These are phyloP conservation scores for Blastocystis sp. DNA, from an alignment of 352 stramenopile species.

Conservation along the genomic window DNA sequence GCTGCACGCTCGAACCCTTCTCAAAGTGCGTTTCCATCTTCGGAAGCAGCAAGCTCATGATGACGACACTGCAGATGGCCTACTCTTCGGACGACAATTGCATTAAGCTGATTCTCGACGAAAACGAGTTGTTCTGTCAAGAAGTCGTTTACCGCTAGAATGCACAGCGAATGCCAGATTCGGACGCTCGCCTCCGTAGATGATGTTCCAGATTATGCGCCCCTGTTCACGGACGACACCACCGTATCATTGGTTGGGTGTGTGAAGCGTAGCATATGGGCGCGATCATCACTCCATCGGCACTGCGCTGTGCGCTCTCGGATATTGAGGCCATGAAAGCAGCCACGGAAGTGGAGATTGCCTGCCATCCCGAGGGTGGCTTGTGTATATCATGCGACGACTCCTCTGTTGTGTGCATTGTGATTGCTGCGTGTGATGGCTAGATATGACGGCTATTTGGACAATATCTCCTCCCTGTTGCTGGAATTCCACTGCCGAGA, in stretches of 20 bases:
- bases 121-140: constrained; percentile 9
- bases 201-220: constrained; percentile 32
- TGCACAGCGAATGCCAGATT: constrained; percentile 65
- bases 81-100: constrained; percentile 58
- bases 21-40: constrained; percentile 67
- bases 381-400: constrained; percentile 44
- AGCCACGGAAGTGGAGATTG: constrained; percentile 36
- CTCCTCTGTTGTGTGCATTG: not conserved
- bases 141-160: constrained; percentile 10
- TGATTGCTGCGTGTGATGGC: not conserved
- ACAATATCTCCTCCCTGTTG: constrained; percentile 36
- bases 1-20: constrained; percentile 57
- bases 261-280: constrained; percentile 13
- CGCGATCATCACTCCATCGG: constrained; percentile 10
- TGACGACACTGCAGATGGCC: constrained; percentile 58
- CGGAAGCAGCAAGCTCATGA: constrained; percentile 48
- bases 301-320: constrained; percentile 1
- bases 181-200: constrained; percentile 27
- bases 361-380: constrained; percentile 56
- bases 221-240: constrained; percentile 50
- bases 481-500: constrained; percentile 47
- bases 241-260: not conserved
- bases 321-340: constrained; percentile 53
- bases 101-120: constrained; percentile 57
- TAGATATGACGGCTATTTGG: constrained; percentile 57